Evolutionary conservation across 331 rosid genomes (phyloP).

Genomic region (Acacia concinna): DNA sequence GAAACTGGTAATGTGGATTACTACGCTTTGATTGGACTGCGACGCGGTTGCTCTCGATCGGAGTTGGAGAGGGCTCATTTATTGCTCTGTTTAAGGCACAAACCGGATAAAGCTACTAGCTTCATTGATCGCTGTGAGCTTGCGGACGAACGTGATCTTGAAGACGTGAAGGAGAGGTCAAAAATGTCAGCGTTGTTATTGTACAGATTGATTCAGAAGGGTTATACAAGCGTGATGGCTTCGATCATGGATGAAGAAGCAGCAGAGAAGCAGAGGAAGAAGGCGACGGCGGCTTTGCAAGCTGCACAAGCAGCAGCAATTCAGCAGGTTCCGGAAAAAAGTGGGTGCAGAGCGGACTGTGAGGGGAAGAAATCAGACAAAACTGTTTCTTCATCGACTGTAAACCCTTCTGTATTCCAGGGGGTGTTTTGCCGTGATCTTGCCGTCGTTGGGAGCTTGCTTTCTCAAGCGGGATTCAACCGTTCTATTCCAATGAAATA

Average conservation of each 20-base stretch:
- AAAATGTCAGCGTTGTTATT: constrained; percentile 72
- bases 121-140: constrained; percentile 83
- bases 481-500: constrained; percentile 77
- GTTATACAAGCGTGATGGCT: constrained; percentile 56
- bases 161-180: constrained; percentile 72
- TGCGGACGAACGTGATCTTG: constrained; percentile 63
- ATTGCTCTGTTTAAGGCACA: constrained; percentile 69
- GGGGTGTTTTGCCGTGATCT: constrained; percentile 92
- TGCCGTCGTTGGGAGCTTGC: constrained; percentile 73
- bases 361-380: constrained; percentile 27
- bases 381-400: constrained; percentile 34
- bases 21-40: constrained; percentile 68
- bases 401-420: constrained; percentile 51
- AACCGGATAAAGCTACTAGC: constrained; percentile 67
- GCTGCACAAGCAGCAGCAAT: constrained; percentile 41
- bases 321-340: constrained; percentile 49
- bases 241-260: constrained; percentile 63
- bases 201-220: constrained; percentile 82
- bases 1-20: constrained; percentile 75
- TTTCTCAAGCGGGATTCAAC: constrained; percentile 72
- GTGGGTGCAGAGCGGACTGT: constrained; percentile 25
- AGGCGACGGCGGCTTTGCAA: constrained; percentile 51
- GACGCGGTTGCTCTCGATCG: constrained; percentile 81
- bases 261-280: constrained; percentile 61
- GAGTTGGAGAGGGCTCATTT: constrained; percentile 80